A percentile compares a stretch with the other conserved stretches of the same genome.
Conservation (phyloP, 306 rosid genomes). For the Abrus precatorius region DNA sequence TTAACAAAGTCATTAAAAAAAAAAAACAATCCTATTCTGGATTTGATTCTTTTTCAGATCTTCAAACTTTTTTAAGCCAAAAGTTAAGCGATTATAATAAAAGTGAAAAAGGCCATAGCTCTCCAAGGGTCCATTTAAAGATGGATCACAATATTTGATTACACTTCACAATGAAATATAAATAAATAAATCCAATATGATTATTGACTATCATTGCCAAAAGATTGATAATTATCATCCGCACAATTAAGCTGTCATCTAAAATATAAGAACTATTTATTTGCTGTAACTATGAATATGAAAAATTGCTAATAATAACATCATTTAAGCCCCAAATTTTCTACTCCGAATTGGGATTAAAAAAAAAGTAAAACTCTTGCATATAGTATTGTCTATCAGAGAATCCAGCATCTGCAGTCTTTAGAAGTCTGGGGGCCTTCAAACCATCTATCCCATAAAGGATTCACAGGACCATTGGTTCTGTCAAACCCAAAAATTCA, state of each 20-base stretch:
- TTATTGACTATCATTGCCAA: not conserved
- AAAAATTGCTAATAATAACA: slow-evolving; percentile 39
- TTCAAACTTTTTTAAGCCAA: not conserved
- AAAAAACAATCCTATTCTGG: not conserved
- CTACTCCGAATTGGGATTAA: slow-evolving; percentile 12
- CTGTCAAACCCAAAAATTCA: slow-evolving; percentile 55
- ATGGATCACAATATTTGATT: not conserved
- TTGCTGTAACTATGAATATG: slow-evolving; percentile 35
- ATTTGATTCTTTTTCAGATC: not conserved
- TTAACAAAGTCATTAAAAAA: not conserved
- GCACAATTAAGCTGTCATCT: slow-evolving; percentile 32
- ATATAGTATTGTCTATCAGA: slow-evolving; percentile 55
- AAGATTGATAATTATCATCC: slow-evolving; percentile 14
- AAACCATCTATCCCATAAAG: slow-evolving; percentile 90
- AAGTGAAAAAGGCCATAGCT: not conserved
- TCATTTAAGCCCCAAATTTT: slow-evolving; percentile 27
- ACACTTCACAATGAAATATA: not conserved
- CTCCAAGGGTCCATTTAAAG: not conserved
- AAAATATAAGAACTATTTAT: slow-evolving; percentile 45
- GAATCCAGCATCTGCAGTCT: slow-evolving; percentile 91
- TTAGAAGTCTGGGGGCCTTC: slow-evolving; percentile 81
- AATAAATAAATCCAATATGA: not conserved
- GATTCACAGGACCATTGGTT: slow-evolving; percentile 77
- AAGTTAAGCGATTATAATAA: not conserved
- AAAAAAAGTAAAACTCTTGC: not conserved